A percentile compares a stretch with the other conserved stretches of the same genome.
phyloP scores from a whole-genome alignment of 441 rosid species.

The Lepidium campestre region DNA sequence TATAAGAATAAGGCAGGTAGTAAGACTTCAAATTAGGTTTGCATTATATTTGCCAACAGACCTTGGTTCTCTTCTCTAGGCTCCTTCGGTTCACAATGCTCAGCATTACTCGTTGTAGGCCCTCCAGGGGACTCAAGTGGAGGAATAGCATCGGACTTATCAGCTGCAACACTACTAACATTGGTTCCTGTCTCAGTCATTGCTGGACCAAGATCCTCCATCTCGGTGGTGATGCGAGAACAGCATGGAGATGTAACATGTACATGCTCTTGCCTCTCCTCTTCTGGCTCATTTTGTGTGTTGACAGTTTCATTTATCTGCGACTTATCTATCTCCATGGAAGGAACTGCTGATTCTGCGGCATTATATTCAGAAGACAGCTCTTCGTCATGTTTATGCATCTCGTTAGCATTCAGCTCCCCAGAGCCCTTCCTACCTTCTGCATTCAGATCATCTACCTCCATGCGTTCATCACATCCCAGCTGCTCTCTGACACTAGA shows the following conservation, averaged over 20 bases:
- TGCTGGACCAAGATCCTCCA: slow-evolving; percentile 32
- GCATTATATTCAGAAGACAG: slow-evolving; percentile 28
- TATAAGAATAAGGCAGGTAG: slow-evolving; percentile 5
- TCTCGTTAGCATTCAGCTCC: slow-evolving; percentile 31
- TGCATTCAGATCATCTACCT: slow-evolving; percentile 48
- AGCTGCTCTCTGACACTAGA: slow-evolving; percentile 60
- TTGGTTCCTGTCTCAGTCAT: slow-evolving; percentile 29
- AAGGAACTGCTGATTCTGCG: slow-evolving; percentile 27
- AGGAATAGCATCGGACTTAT: slow-evolving; percentile 30
- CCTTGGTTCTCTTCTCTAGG: slow-evolving; percentile 53
- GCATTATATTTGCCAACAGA: slow-evolving; percentile 36
- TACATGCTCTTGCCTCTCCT: slow-evolving; percentile 34
- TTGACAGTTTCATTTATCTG: slow-evolving; percentile 27
- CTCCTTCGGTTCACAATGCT: slow-evolving; percentile 35
- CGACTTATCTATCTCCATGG: slow-evolving; percentile 26
- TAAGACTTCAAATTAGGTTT: slow-evolving; percentile 9
- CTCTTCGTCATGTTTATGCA: slow-evolving; percentile 25
- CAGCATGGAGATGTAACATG: slow-evolving; percentile 39
- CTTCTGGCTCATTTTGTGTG: slow-evolving; percentile 30
- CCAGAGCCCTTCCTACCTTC: slow-evolving; percentile 33
- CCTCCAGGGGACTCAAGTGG: slow-evolving; percentile 31
- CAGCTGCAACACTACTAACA: slow-evolving; percentile 18
- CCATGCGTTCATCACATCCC: slow-evolving; percentile 63
- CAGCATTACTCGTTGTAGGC: slow-evolving; percentile 31
- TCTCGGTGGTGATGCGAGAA: slow-evolving; percentile 39